phyloP scores from a whole-genome alignment of 306 rosid species.

The Fragaria ananassa region DNA sequence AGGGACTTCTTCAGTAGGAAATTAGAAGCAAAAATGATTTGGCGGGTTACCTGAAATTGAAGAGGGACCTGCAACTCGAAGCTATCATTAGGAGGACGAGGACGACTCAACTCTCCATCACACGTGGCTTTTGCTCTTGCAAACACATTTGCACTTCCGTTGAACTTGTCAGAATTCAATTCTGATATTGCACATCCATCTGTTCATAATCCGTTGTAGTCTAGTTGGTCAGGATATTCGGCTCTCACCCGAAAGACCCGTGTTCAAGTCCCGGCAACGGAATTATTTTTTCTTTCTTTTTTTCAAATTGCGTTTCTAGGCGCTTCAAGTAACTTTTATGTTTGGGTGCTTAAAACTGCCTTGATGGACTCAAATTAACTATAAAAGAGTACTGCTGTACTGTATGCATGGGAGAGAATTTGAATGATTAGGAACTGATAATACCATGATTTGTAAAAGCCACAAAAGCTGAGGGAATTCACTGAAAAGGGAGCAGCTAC shows the following conservation, averaged over 20 bases:
- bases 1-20: neutral
- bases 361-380: neutral
- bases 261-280: slow-evolving; percentile 14
- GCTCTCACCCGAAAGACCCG: slow-evolving; percentile 8
- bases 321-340: too few relatives aligned
- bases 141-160: neutral
- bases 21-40: neutral
- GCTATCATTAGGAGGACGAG: neutral
- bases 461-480: slow-evolving; percentile 4
- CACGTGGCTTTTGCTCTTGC: neutral
- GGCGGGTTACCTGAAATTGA: neutral
- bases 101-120: neutral
- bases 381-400: neutral
- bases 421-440: neutral
- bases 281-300: neutral
- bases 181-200: too few relatives aligned
- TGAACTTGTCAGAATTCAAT: too few relatives aligned
- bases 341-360: too few relatives aligned
- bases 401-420: neutral
- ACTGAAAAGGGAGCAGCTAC: neutral
- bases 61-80: neutral
- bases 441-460: slow-evolving; percentile 8
- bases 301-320: neutral
- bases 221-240: slow-evolving; percentile 13
- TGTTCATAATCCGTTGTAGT: neutral